A percentile compares a stretch with the other conserved stretches of the same genome.
These are phyloP conservation scores for Protomyces arabidopsidicola DNA, from an alignment of 1,139 yeast species.

Conservation along the genomic window DNA sequence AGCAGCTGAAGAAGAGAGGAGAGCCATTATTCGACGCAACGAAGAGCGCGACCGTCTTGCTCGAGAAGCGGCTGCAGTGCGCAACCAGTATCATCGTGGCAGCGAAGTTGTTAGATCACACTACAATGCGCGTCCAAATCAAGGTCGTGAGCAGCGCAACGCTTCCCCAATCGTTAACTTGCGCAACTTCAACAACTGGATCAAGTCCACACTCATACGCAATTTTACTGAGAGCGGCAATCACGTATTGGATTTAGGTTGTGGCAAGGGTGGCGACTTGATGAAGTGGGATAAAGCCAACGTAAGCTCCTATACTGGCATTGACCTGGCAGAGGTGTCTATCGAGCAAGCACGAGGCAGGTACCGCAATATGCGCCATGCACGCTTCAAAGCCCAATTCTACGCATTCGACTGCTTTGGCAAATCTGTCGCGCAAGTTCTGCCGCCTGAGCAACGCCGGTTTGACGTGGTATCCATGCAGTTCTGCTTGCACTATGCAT, in stretches of 20 bases:
- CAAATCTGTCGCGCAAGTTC: slow-evolving; percentile 61
- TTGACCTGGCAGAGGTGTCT: slow-evolving; percentile 87
- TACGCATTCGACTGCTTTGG: slow-evolving; percentile 89
- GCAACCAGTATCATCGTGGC: slow-evolving; percentile 19
- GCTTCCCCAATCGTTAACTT: slow-evolving; percentile 80
- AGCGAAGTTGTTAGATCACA: slow-evolving; percentile 63
- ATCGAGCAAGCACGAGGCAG: slow-evolving; percentile 78
- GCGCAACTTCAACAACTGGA: slow-evolving; percentile 84
- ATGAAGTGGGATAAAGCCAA: slow-evolving; percentile 77
- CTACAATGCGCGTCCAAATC: slow-evolving; percentile 77
- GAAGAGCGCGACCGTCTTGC: slow-evolving; percentile 22
- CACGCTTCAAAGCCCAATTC: slow-evolving; percentile 65
- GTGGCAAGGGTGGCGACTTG: slow-evolving; percentile 98
- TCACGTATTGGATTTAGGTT: slow-evolving; percentile 76
- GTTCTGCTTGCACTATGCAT: slow-evolving; percentile 91
- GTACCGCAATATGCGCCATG: slow-evolving; percentile 52
- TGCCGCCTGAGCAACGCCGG: slow-evolving; percentile 46
- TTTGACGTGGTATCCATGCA: slow-evolving; percentile 82
- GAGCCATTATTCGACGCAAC: slow-evolving; percentile 4
- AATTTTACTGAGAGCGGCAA: slow-evolving; percentile 54
- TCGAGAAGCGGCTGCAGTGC: slow-evolving; percentile 13
- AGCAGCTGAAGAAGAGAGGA: slow-evolving; percentile 5
- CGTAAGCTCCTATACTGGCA: slow-evolving; percentile 74
- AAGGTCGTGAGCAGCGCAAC: slow-evolving; percentile 60
- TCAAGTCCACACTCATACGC: slow-evolving; percentile 79